Evolutionary conservation across 2,329 filamentous ascomycete genomes (phyloP), one percentile per base, ranked within the genome.

Genomic region (Fusarium nurragi): DNA sequence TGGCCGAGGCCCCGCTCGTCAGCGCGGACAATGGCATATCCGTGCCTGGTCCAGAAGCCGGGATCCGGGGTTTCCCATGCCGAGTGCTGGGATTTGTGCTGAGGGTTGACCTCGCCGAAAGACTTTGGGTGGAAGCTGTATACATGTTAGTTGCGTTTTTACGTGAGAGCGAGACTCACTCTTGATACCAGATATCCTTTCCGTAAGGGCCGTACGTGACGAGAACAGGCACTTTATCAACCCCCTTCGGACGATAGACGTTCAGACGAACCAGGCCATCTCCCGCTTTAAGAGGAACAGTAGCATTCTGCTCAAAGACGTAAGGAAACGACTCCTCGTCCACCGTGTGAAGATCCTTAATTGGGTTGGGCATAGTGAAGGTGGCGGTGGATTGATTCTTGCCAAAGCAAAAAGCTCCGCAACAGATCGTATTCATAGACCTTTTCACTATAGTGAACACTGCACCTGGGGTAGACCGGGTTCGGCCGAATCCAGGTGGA

Each of bases 141-240:
- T 14, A 11, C 6, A 5, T 37, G 8, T 62, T 25, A 50, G 36
- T 36, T 9, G 3, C 0, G 5, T 2, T 13, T 19, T 7, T 9
- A 2, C 0, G 23, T 11, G n/a, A 60, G 2, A 14, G 5, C 5
- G 1, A 9, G 51, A 49, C 75, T 65, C 67, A 81, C 78, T 82
- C 78, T 55, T 80, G 79, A 72, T 91, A 91, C 19, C 81, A 84
- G 32, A 91, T 89, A 67, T 92, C 89, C 67, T 92, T 92, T 41
- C 90, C 89, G 64, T 92, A 92, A 0, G 90, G 90, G 0, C 89
- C 89, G 64, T 92, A 92, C 0, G 89, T 92, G 3, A 90, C 85
- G 10, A 92, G 73, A 0, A 90, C 88, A 0, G 90, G 89, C 3
- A 62, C 49, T 8, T 50, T 60, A 7, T 48, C 60, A 18, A 48